Conservation (phyloP, 345 rosid genomes). For the Conringia planisiliqua region DNA sequence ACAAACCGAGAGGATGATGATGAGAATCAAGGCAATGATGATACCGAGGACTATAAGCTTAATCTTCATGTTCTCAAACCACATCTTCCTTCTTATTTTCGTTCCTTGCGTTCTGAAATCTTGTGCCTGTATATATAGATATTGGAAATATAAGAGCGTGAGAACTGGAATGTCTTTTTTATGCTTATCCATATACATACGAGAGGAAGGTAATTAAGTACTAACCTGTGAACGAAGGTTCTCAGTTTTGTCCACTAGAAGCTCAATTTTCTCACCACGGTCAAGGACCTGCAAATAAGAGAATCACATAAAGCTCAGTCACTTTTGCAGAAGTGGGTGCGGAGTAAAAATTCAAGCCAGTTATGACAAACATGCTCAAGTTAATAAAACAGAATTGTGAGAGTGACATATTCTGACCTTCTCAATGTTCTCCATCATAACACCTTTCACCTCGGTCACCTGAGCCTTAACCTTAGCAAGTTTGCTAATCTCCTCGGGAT, state of each 20-base stretch:
- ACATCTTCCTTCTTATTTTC: conserved; percentile 66
- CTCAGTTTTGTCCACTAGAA: conserved; percentile 76
- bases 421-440: conserved; percentile 94
- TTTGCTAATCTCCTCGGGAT: conserved; percentile 79
- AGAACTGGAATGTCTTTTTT: not conserved
- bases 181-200: not conserved
- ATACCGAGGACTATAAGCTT: conserved; percentile 65
- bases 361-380: not conserved
- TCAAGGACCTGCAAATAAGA: conserved; percentile 54
- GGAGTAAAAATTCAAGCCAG: not conserved
- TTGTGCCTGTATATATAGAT: conserved; percentile 51
- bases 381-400: not conserved
- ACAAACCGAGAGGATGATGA: conserved; percentile 57
- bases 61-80: conserved; percentile 80
- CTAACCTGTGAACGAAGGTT: conserved; percentile 67
- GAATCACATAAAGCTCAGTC: not conserved
- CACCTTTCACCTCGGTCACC: conserved; percentile 86
- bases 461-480: conserved; percentile 88
- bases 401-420: conserved; percentile 44
- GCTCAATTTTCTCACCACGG: conserved; percentile 80
- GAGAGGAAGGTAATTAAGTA: not conserved
- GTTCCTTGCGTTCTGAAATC: conserved; percentile 73
- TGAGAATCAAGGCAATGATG: conserved; percentile 56
- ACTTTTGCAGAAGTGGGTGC: not conserved
- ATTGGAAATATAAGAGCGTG: not conserved